Percentiles rank a stretch among this genome's conserved stretches.
Conservation (phyloP, 768 basidiomycete species). For the Xerocomus potaroensis region DNA sequence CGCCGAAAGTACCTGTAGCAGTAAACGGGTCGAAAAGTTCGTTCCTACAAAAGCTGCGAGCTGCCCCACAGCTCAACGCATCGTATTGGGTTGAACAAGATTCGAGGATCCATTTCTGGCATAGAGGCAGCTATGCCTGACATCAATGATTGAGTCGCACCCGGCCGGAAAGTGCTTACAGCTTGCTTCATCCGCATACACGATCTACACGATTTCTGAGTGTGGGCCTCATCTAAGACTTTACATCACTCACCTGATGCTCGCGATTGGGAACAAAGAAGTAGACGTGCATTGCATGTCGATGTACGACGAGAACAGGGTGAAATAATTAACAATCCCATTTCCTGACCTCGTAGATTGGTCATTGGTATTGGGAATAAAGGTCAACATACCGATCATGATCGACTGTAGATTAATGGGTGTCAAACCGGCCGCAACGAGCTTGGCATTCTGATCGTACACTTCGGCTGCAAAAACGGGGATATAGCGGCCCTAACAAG, state of each 20-base stretch:
- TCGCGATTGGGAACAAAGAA: constrained; percentile 46
- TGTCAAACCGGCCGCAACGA: constrained; percentile 41
- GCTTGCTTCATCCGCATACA: constrained; percentile 43
- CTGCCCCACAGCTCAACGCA: constrained; percentile 61
- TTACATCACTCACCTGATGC: constrained; percentile 16
- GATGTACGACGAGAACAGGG: constrained; percentile 39
- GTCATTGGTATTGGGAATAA: neutral
- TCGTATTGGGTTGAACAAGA: constrained; percentile 69
- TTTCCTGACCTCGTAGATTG: constrained; percentile 33
- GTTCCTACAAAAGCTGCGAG: constrained; percentile 60
- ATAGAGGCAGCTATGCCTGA: constrained; percentile 59
- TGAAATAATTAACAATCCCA: constrained; percentile 38
- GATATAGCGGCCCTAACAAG: constrained; percentile 45
- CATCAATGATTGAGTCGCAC: neutral
- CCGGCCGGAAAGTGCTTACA: constrained; percentile 21
- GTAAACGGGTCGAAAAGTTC: constrained; percentile 32
- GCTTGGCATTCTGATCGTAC: constrained; percentile 43
- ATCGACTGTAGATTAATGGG: constrained; percentile 48
- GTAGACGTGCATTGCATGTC: constrained; percentile 55
- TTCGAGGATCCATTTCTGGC: constrained; percentile 51
- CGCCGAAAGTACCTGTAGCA: constrained; percentile 29
- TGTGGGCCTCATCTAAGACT: neutral
- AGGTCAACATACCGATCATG: constrained; percentile 39
- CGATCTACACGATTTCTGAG: constrained; percentile 11
- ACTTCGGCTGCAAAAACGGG: constrained; percentile 47